phyloP scores from a whole-genome alignment of 345 rosid species.

The Draba incana region DNA sequence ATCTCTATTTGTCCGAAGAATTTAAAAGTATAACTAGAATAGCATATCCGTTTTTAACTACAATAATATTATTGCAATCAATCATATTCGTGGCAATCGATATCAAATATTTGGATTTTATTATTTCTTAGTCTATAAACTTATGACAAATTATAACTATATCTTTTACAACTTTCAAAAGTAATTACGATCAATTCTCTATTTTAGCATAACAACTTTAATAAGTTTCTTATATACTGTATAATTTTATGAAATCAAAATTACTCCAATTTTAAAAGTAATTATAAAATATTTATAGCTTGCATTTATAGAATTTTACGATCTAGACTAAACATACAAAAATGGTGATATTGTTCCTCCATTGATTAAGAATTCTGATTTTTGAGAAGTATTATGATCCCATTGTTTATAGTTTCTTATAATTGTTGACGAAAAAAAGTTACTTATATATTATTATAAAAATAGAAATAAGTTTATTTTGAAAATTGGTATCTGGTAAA shows the following conservation, averaged over 20 bases:
- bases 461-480: neutral
- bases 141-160: neutral
- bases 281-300: neutral
- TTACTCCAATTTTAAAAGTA: neutral
- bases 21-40: slow-evolving; percentile 13
- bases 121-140: neutral
- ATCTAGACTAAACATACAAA: neutral
- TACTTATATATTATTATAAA: neutral
- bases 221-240: neutral
- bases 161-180: neutral
- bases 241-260: slow-evolving; percentile 3
- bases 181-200: neutral
- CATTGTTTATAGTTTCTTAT: too few species aligned
- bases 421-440: too few species aligned
- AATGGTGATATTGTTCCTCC: too few species aligned
- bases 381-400: too few species aligned
- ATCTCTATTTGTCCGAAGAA: neutral
- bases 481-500: neutral
- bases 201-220: slow-evolving; percentile 8
- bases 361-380: too few species aligned
- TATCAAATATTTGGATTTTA: slow-evolving; percentile 7
- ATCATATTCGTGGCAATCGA: slow-evolving; percentile 35
- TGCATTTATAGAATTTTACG: neutral
- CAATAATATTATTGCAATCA: slow-evolving; percentile 25
- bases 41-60: slow-evolving; percentile 28